phyloP scores from a whole-genome alignment of 2,329 filamentous ascomycete genomes.

The Aspergillus quadrilineatus region DNA sequence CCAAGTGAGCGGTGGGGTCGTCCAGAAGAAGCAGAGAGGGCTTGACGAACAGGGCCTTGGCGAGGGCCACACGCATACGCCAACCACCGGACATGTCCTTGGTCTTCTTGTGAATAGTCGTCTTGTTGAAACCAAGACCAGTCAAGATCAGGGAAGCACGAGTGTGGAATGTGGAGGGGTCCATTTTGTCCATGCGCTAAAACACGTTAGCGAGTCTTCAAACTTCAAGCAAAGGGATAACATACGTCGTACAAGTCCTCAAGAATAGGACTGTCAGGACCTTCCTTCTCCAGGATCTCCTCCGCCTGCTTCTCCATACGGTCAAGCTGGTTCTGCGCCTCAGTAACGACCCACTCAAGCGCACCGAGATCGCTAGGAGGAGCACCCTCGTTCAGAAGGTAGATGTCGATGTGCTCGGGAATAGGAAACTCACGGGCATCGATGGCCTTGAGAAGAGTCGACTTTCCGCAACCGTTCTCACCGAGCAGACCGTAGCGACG shows the following conservation, averaged over 20 bases:
- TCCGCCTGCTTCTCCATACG: conserved; percentile 86
- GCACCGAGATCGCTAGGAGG: conserved; percentile 85
- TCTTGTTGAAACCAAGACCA: conserved; percentile 98
- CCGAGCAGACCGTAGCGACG: conserved; percentile 92
- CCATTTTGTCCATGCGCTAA: conserved; percentile 97
- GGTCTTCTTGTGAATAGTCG: conserved; percentile 97
- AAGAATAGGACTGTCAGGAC: conserved; percentile 84
- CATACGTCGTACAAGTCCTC: conserved; percentile 94
- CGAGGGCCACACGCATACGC: conserved; percentile 98
- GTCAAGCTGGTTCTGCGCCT: conserved; percentile 90
- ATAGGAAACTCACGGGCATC: conserved; percentile 91
- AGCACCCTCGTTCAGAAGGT: conserved; percentile 95
- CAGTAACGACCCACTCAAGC: conserved; percentile 93
- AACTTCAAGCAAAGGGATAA: conserved; percentile 18
- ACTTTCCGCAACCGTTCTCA: conserved; percentile 99
- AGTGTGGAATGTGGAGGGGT: conserved; percentile 93
- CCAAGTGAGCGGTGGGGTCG: conserved; percentile 98
- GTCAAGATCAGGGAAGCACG: conserved; percentile 95
- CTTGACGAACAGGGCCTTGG: conserved; percentile 97
- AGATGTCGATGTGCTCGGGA: conserved; percentile 95
- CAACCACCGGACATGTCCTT: conserved; percentile 99
- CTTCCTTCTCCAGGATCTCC: conserved; percentile 84
- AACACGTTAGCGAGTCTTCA: conserved; percentile 23
- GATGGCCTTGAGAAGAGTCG: conserved; percentile 94
- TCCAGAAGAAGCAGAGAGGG: conserved; percentile 93